A percentile compares a stretch with the other conserved stretches of the same genome.
Evolutionary conservation across 1,284 basidiomycete species (phyloP).

Genomic region (Heimioporus retisporus): DNA sequence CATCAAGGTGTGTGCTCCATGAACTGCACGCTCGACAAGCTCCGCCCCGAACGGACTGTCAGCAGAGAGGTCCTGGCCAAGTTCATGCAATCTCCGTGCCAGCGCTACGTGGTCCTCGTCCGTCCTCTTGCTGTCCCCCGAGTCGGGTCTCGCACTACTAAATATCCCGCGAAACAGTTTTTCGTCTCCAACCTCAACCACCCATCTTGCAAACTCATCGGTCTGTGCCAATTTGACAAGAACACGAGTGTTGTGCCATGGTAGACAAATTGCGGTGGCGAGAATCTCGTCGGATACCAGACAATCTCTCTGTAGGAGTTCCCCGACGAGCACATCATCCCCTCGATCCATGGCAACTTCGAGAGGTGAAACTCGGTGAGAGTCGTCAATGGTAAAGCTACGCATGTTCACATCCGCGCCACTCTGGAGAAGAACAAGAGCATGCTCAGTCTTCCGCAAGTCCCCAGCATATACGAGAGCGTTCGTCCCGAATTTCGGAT

Average conservation of each 20-base stretch:
- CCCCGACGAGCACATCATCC: not conserved
- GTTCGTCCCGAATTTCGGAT: constrained; percentile 6
- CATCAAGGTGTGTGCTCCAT: not conserved
- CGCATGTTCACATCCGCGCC: not conserved
- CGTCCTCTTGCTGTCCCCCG: not conserved
- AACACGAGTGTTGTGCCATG: constrained; percentile 5
- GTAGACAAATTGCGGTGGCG: constrained; percentile 1
- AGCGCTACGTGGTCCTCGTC: constrained; percentile 2
- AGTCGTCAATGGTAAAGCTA: not conserved
- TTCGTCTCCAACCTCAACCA: not conserved
- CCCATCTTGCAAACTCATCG: not conserved
- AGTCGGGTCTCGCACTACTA: constrained; percentile 6
- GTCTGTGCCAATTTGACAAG: not conserved
- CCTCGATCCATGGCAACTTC: constrained; percentile 7
- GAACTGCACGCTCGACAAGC: constrained; percentile 2
- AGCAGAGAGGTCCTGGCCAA: not conserved
- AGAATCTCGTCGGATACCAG: not conserved
- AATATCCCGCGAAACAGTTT: not conserved
- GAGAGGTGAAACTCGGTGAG: constrained; percentile 1
- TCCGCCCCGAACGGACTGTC: not conserved
- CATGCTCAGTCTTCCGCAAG: constrained; percentile 5
- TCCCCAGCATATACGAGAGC: constrained; percentile 10
- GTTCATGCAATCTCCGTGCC: not conserved
- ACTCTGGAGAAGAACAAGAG: not conserved
- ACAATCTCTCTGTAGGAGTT: constrained; percentile 5